Evolutionary conservation across 768 basidiomycete species (phyloP), one percentile per base, ranked within the genome.

Genomic region (Rhodotorula toruloides): DNA sequence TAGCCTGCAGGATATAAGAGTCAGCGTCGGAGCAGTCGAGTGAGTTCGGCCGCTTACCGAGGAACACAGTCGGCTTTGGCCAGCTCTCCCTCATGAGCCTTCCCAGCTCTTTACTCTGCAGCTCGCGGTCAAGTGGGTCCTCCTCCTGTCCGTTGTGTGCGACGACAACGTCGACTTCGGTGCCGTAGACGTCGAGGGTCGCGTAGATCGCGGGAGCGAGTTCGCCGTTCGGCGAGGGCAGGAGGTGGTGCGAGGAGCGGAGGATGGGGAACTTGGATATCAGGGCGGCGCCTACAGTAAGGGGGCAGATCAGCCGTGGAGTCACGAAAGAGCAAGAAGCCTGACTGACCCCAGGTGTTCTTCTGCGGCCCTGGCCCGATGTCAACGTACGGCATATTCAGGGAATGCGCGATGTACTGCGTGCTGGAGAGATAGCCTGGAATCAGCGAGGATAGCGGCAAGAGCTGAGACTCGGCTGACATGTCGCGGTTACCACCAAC

Each of bases 81-180:
- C 39, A 63, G 12, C 52, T 78, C 29, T 81, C 80, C 0, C 84
- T 79, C 85, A 92, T 89, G 54, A 93, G 86, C 43, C 86, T 81
- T 4, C 87, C 91, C 58, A 94, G 79, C 74, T 87, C 89, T 31
- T 77, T 85, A 58, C 87, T 87, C 74, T 94, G 91, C 34, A 93
- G 78, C 75, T 92, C 87, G 63, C 91, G 83, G 76, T 94, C 91
- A n/a, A 91, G 76, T 0, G 87, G 83, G 53, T 91, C 90, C 76
- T 92, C 88, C 83, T 93, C 91, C 82, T 94, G 91, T 11, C 91
- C 91, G 75, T 94, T 93, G 71, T 94, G 91, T 0, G 89, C 82
- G 16, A 93, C 88, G n/a, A 93, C 81, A 0, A 92, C 89, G 10
- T 86, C 86, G 25, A 92, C 84, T 57, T 83, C 82, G 1, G 85